Evolutionary conservation across 257 asterid genomes (phyloP).

Genomic region (Jacaranda copaia): DNA sequence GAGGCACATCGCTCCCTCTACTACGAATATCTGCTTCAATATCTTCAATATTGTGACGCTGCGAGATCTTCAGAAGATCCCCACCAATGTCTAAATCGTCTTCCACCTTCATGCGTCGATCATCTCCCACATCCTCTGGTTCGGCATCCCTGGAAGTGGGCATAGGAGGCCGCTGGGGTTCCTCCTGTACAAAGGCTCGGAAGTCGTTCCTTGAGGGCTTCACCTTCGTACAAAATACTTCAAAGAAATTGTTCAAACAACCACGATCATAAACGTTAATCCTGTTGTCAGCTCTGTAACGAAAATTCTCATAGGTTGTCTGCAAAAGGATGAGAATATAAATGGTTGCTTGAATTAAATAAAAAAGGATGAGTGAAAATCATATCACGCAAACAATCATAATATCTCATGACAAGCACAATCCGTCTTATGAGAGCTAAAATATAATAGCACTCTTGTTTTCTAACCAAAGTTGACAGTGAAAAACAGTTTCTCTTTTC

Average conservation of each 20-base stretch:
- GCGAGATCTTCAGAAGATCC: slow-evolving; percentile 92
- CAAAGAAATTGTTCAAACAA: slow-evolving; percentile 73
- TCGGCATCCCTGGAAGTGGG: slow-evolving; percentile 65
- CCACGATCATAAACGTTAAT: slow-evolving; percentile 87
- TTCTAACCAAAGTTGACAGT: neutral
- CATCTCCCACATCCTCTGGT: slow-evolving; percentile 55
- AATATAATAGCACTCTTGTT: neutral
- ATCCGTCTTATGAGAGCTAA: neutral
- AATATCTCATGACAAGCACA: slow-evolving; percentile 13
- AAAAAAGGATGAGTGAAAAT: neutral
- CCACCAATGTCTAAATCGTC: slow-evolving; percentile 91
- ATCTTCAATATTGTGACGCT: slow-evolving; percentile 91
- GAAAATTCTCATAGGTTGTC: slow-evolving; percentile 98
- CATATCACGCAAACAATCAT: neutral
- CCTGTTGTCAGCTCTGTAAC: slow-evolving; percentile 89
- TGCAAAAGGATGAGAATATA: slow-evolving; percentile 44
- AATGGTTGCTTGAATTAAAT: slow-evolving; percentile 25
- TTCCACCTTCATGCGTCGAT: slow-evolving; percentile 83
- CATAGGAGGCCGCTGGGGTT: slow-evolving; percentile 63
- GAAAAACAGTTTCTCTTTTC: neutral
- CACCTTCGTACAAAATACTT: slow-evolving; percentile 89
- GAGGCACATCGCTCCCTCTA: slow-evolving; percentile 85
- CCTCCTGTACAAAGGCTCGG: slow-evolving; percentile 83
- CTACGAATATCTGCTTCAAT: slow-evolving; percentile 90
- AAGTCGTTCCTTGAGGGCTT: slow-evolving; percentile 89